phyloP scores from a whole-genome alignment of 2,329 filamentous ascomycete genomes.

The Claviceps pazoutovae region DNA sequence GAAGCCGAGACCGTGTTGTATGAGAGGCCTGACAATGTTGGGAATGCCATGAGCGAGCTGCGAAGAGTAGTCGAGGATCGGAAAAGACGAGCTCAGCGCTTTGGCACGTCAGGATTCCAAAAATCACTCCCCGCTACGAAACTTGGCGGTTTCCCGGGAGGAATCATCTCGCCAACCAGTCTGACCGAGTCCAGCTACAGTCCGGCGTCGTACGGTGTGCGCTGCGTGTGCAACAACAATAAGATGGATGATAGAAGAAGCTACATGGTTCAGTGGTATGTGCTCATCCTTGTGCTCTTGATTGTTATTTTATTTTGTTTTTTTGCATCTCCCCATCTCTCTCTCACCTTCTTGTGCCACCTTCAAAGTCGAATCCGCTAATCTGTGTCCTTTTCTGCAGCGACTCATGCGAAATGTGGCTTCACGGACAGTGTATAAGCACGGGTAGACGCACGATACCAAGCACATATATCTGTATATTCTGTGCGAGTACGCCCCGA shows the following conservation, averaged over 20 bases:
- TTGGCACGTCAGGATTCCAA: conserved; percentile 17
- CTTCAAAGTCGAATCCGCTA: neutral
- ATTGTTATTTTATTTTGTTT: neutral
- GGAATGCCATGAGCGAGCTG: conserved; percentile 47
- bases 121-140: conserved; percentile 22
- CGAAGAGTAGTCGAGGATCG: conserved; percentile 42
- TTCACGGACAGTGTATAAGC: conserved; percentile 49
- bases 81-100: conserved; percentile 26
- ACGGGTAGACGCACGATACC: conserved; percentile 43
- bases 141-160: conserved; percentile 18
- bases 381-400: conserved; percentile 20
- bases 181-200: conserved; percentile 33
- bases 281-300: conserved; percentile 8
- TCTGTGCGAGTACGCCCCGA: conserved; percentile 46
- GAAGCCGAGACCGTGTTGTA: conserved; percentile 46
- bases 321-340: neutral
- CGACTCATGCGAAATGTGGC: conserved; percentile 51
- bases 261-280: conserved; percentile 51
- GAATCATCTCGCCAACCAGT: conserved; percentile 37
- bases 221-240: conserved; percentile 42
- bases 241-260: conserved; percentile 31
- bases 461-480: conserved; percentile 48
- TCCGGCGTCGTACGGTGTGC: conserved; percentile 29
- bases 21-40: conserved; percentile 27
- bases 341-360: neutral